These are phyloP conservation scores for Sporothrix variecibatus DNA, from an alignment of 2,329 filamentous ascomycete species.

Conservation along the genomic window DNA sequence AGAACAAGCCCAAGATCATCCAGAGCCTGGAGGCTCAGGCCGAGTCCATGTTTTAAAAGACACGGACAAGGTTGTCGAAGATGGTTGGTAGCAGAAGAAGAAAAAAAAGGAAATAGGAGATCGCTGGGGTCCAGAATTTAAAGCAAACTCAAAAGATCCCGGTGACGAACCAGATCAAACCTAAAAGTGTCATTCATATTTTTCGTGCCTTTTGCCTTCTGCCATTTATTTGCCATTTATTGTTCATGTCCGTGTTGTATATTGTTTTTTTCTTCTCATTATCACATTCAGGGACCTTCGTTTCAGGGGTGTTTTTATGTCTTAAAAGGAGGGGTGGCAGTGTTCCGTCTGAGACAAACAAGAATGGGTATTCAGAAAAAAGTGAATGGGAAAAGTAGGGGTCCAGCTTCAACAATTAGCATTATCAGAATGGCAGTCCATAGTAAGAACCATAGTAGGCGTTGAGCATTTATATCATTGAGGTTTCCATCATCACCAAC, in stretches of 20 bases:
- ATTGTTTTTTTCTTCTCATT: neutral
- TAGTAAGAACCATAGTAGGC: neutral
- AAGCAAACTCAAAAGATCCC: neutral
- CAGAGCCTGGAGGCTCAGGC: conserved; percentile 43
- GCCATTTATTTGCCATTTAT: neutral
- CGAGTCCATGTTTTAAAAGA: conserved; percentile 27
- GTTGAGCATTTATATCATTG: neutral
- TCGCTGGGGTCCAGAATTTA: neutral
- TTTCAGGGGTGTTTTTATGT: conserved; percentile 13
- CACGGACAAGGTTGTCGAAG: conserved; percentile 18
- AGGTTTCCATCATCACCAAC: neutral
- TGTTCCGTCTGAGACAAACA: conserved; percentile 9
- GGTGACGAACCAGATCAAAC: neutral
- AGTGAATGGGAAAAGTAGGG: neutral
- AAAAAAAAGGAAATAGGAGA: neutral
- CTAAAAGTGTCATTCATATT: neutral
- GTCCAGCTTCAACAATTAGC: neutral
- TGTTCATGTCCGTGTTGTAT: neutral
- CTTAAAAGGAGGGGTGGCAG: conserved; percentile 1
- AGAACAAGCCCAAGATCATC: conserved; percentile 32
- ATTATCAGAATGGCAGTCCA: neutral
- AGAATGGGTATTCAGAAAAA: neutral
- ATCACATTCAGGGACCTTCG: neutral
- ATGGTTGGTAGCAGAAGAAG: conserved; percentile 1
- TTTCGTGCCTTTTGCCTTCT: neutral